Conservation (phyloP, 371 early-diverging fungal genomes). For the Mortierella sp. region DNA sequence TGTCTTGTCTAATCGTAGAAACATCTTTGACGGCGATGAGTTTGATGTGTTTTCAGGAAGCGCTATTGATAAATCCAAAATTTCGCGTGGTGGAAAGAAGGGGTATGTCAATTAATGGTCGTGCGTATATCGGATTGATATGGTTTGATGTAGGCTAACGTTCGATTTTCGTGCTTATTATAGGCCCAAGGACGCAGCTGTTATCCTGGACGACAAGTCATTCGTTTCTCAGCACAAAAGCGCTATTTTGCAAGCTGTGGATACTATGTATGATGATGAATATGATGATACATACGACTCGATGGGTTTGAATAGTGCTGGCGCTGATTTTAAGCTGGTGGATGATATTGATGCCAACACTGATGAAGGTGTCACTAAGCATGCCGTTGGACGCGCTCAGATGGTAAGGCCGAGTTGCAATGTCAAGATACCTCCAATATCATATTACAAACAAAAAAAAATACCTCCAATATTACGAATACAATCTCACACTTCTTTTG, state of each 20-base stretch:
- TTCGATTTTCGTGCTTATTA: background rate
- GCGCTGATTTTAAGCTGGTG: conserved; percentile 64
- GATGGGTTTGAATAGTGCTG: conserved; percentile 72
- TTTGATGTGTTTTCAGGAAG: conserved; percentile 86
- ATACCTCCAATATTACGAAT: background rate
- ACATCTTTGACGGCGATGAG: conserved; percentile 93
- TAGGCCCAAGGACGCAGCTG: conserved; percentile 61
- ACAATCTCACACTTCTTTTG: background rate
- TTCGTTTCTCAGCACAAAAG: conserved; percentile 70
- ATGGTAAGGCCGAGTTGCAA: conserved; percentile 10
- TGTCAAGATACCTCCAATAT: too few relatives aligned
- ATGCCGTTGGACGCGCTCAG: conserved; percentile 13
- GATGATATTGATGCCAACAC: conserved; percentile 69
- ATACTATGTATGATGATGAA: conserved; percentile 84
- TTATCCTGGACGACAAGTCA: conserved; percentile 67
- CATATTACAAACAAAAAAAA: too few relatives aligned
- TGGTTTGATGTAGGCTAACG: background rate
- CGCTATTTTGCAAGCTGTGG: conserved; percentile 70
- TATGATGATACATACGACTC: conserved; percentile 94
- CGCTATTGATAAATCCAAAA: conserved; percentile 70
- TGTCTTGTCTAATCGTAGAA: conserved; percentile 74
- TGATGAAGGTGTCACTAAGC: conserved; percentile 24
- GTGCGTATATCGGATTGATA: background rate
- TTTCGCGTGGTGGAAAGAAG: conserved; percentile 84
- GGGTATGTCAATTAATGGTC: conserved; percentile 43